Conservation (phyloP, 148 eudicot species). For the Spergularia bocconei region DNA sequence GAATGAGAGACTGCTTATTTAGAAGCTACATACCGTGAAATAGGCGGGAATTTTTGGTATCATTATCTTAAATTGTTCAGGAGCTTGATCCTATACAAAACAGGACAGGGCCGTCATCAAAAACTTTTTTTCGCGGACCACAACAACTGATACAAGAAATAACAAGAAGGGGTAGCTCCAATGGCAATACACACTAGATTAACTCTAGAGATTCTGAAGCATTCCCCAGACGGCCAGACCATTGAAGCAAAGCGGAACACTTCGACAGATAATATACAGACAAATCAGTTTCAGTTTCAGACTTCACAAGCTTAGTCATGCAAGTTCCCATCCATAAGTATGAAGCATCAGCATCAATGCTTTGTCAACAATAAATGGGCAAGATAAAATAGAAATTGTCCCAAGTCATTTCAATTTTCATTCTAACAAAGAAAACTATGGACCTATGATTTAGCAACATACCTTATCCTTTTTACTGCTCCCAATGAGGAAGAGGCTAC, state of each 20-base stretch:
- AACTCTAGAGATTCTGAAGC: not conserved
- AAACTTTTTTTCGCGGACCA: not conserved
- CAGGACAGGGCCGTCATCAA: not conserved
- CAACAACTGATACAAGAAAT: not conserved
- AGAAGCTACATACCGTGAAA: conserved; percentile 64
- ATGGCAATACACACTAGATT: not conserved
- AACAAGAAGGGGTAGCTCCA: not conserved
- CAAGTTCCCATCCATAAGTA: not conserved
- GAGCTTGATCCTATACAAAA: conserved; percentile 56
- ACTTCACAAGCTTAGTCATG: not conserved
- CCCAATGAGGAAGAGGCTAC: conserved; percentile 72
- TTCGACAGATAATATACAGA: not conserved
- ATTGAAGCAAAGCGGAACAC: not conserved
- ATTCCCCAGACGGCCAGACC: not conserved
- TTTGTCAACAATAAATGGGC: not conserved
- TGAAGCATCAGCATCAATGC: not conserved
- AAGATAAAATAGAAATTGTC: conserved; percentile 3
- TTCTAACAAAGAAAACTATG: not conserved
- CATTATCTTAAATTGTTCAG: conserved; percentile 81
- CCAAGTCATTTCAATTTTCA: not conserved
- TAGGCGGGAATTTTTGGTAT: conserved; percentile 96
- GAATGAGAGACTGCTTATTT: not conserved
- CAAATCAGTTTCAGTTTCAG: not conserved
- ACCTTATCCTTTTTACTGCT: conserved; percentile 87
- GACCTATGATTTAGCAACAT: not conserved